Percentiles rank a stretch among this genome's conserved stretches.
phyloP scores from a whole-genome alignment of 1,139 yeast species.

The Candida sp. region DNA sequence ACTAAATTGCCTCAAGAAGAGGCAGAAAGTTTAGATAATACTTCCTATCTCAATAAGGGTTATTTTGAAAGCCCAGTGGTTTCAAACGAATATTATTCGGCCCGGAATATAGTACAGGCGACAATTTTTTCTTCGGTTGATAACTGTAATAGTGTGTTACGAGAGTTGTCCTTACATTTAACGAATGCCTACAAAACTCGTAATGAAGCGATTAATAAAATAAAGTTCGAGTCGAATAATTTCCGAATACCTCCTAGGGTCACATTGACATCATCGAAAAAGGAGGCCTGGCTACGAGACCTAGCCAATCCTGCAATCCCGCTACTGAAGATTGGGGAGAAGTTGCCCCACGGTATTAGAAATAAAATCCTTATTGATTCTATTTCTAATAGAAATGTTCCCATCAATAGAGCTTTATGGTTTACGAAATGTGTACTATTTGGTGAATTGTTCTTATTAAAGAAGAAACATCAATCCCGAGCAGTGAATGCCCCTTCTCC shows the following conservation, averaged over 20 bases:
- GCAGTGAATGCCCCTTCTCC: constrained; percentile 9
- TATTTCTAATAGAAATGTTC: constrained; percentile 62
- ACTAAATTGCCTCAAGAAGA: constrained; percentile 32
- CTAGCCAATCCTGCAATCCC: constrained; percentile 68
- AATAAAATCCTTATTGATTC: constrained; percentile 72
- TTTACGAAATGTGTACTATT: constrained; percentile 82
- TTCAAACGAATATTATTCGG: constrained; percentile 45
- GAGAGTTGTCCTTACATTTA: constrained; percentile 47
- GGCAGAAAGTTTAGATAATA: constrained; percentile 26
- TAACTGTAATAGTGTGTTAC: constrained; percentile 34
- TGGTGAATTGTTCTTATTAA: constrained; percentile 70
- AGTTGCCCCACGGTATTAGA: constrained; percentile 90
- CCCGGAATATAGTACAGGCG: constrained; percentile 50
- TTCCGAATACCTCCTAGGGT: constrained; percentile 85
- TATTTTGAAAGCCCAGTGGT: constrained; percentile 58
- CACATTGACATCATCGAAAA: constrained; percentile 80
- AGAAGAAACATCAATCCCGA: constrained; percentile 41
- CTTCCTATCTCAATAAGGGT: constrained; percentile 38
- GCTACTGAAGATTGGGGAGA: constrained; percentile 62
- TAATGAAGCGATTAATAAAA: constrained; percentile 64
- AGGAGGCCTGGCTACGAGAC: constrained; percentile 82
- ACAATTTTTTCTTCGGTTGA: constrained; percentile 37
- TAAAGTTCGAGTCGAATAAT: constrained; percentile 47
- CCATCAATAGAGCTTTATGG: constrained; percentile 83
- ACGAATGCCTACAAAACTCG: constrained; percentile 59